phyloP scores from a whole-genome alignment of 2,329 filamentous ascomycete genomes.

The Rhynchosporium agropyri region DNA sequence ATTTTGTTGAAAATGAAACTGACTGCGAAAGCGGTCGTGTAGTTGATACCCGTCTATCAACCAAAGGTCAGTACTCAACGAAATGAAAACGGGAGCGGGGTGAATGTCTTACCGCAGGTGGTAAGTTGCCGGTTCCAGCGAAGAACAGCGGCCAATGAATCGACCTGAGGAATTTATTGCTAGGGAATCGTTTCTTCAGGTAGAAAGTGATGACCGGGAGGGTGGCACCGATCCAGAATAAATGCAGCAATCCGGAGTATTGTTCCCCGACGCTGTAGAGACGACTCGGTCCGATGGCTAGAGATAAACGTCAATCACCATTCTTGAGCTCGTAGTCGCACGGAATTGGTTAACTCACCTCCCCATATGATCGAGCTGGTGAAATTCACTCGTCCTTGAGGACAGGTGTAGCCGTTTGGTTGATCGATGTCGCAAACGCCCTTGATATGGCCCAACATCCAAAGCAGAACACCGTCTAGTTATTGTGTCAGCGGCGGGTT shows the following conservation, averaged over 20 bases:
- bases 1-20: conserved; percentile 71
- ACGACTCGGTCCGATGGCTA: conserved; percentile 65
- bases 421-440: conserved; percentile 59
- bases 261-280: conserved; percentile 67
- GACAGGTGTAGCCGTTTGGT: conserved; percentile 52
- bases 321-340: too few relatives aligned
- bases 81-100: too few relatives aligned
- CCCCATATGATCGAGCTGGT: conserved; percentile 74
- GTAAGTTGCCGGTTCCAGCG: conserved; percentile 45
- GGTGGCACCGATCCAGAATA: conserved; percentile 69
- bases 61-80: too few relatives aligned
- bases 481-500: conserved; percentile 65
- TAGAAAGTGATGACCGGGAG: conserved; percentile 60
- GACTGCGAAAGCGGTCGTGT: conserved; percentile 71
- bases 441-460: conserved; percentile 62
- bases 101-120: conserved; percentile 46
- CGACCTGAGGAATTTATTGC: conserved; percentile 38
- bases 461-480: conserved; percentile 59
- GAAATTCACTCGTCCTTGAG: conserved; percentile 51
- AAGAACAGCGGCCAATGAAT: conserved; percentile 42
- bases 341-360: conserved; percentile 28
- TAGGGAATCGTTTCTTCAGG: conserved; percentile 45
- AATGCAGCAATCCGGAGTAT: conserved; percentile 68
- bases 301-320: too few relatives aligned
- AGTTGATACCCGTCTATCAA: conserved; percentile 65